Conservation (phyloP, 345 rosid genomes). For the Anastatica hierochuntica region DNA sequence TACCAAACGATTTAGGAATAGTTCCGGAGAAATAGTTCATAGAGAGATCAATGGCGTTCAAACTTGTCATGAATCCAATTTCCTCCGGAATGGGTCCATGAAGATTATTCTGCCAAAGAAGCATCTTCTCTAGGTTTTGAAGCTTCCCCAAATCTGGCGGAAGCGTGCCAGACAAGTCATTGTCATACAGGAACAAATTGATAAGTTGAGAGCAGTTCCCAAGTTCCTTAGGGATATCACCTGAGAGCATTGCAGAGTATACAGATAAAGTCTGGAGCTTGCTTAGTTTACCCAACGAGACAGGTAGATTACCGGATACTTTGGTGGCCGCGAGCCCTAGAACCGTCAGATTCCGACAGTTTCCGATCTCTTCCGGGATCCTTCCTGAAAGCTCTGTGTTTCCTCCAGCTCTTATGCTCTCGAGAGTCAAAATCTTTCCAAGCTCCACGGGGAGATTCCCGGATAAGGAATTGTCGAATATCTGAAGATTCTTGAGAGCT, state of each 20-base stretch:
- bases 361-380: conserved; percentile 64
- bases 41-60: conserved; percentile 62
- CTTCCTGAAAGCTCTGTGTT: conserved; percentile 63
- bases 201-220: conserved; percentile 66
- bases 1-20: conserved; percentile 55
- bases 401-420: conserved; percentile 63
- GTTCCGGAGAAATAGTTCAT: conserved; percentile 65
- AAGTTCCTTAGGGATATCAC: conserved; percentile 53
- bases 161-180: conserved; percentile 56
- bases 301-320: conserved; percentile 58
- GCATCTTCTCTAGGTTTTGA: conserved; percentile 47
- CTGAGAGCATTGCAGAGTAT: conserved; percentile 60
- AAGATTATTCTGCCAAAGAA: conserved; percentile 68
- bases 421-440: conserved; percentile 46
- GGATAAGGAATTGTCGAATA: conserved; percentile 54
- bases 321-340: conserved; percentile 76
- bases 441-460: conserved; percentile 51
- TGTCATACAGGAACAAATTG: conserved; percentile 62
- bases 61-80: conserved; percentile 61
- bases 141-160: conserved; percentile 52
- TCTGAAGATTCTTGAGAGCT: conserved; percentile 43
- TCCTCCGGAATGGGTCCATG: conserved; percentile 61
- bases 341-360: conserved; percentile 45
- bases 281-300: conserved; percentile 58
- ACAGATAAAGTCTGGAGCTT: conserved; percentile 53